Conservation (phyloP, 441 rosid genomes). For the Adansonia madagascariensis region DNA sequence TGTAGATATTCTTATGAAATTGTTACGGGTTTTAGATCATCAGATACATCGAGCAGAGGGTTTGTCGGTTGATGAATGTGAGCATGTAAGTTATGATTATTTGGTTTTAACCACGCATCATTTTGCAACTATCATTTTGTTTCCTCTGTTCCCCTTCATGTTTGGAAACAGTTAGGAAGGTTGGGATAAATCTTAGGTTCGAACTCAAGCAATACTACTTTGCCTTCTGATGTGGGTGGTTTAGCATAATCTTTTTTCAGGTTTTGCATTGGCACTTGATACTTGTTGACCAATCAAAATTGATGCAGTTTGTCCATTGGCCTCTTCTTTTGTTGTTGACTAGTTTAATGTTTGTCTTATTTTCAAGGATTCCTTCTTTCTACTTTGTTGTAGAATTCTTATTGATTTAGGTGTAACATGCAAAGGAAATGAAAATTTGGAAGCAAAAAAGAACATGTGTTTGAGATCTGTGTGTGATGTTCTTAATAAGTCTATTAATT, state of each 20-base stretch:
- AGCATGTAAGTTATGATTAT: slow-evolving; percentile 62
- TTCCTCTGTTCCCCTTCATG: background rate
- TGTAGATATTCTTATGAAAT: slow-evolving; percentile 73
- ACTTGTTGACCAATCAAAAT: slow-evolving; percentile 18
- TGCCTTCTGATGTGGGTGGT: background rate
- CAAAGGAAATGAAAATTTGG: background rate
- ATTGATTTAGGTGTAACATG: slow-evolving; percentile 9
- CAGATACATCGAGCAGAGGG: slow-evolving; percentile 99
- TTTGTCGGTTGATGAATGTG: slow-evolving; percentile 67
- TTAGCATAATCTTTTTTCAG: slow-evolving; percentile 1
- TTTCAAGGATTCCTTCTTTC: slow-evolving; percentile 14
- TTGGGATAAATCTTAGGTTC: background rate
- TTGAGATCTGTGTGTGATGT: background rate
- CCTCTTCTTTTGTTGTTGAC: background rate
- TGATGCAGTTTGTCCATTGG: background rate
- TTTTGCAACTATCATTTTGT: slow-evolving; percentile 19
- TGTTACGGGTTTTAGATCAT: slow-evolving; percentile 79
- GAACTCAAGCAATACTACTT: slow-evolving; percentile 1
- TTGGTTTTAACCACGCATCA: background rate
- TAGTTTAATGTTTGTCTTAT: background rate
- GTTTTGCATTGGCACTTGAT: background rate
- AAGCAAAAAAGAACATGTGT: background rate
- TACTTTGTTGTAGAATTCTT: background rate
- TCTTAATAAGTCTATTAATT: background rate
- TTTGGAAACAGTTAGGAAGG: background rate